These are phyloP conservation scores for Blastobotrys aristatus DNA, from an alignment of 1,139 yeast genomes.

Conservation along the genomic window DNA sequence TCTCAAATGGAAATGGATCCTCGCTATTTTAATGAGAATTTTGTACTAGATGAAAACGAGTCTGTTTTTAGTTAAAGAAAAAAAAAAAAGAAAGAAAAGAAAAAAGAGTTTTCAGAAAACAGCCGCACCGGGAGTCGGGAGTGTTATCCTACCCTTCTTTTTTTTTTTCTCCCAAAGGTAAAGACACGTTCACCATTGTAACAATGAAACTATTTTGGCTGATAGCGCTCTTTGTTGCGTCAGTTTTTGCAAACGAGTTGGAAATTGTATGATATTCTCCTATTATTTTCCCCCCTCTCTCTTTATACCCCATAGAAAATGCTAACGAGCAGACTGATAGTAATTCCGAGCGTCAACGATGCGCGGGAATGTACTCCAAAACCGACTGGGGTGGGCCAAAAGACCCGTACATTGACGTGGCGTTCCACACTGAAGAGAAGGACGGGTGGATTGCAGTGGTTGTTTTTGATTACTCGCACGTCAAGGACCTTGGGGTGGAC, in stretches of 20 bases:
- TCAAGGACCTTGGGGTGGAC: constrained; percentile 58
- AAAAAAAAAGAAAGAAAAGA: neutral
- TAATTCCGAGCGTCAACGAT: constrained; percentile 50
- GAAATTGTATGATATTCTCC: constrained; percentile 4
- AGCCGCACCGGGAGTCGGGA: neutral
- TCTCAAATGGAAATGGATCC: constrained; percentile 1
- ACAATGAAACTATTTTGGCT: neutral
- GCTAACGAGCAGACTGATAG: constrained; percentile 4
- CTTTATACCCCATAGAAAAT: neutral
- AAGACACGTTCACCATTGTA: no score
- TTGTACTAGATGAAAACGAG: neutral
- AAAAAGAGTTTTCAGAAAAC: neutral
- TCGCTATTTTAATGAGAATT: neutral
- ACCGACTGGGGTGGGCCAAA: constrained; percentile 82
- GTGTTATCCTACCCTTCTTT: neutral
- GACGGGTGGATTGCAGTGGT: constrained; percentile 54
- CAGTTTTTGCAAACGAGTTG: constrained; percentile 10
- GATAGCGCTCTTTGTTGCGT: neutral
- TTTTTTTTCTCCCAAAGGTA: no score
- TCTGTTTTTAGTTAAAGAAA: neutral
- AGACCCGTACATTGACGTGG: constrained; percentile 39
- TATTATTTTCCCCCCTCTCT: no score
- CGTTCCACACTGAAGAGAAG: constrained; percentile 40
- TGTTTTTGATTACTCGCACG: constrained; percentile 79
- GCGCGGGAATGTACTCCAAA: constrained; percentile 87